Base-by-base conservation (phyloP, 441 rosid genomes). In the Corymbia calophylla region DNA sequence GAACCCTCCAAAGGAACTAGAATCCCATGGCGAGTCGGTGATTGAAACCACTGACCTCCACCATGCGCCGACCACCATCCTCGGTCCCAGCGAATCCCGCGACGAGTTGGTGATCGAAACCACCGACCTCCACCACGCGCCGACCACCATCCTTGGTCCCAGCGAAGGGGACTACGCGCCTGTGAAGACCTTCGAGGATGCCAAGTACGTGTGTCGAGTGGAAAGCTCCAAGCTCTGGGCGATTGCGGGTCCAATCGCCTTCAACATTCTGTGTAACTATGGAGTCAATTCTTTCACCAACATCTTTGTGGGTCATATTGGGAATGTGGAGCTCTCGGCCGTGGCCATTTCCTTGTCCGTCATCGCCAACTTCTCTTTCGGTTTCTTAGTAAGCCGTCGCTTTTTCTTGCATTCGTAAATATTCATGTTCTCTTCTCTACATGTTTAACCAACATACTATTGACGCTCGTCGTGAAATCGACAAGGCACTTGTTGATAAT, bases 201-300 rank as follows among this genome's bases (percentile, higher is more conserved):
- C 93, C 3, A 94, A 94, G 68, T 53, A 89, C 48, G 91, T 96
- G 18, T 94, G 93, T 86, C 56, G 87, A 27, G 53, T 93, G 49
- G 99, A 97, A 89, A 90, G 97, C 0, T 87, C 91, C 1, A 97
- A 94, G 93, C 89, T 97, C 23, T 96, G 99, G 99, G 89, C 88
- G 17, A 97, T 97, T 58, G 99, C 98, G 62, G 95, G 95, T 31
- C 99, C 99, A 3, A 97, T 97, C 70, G 98, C 97, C 4, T 97
- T 97, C 93, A 97, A 96, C 86, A 95, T 96, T 88, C 91, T 96
- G 70, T 96, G 99, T 88, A 95, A 95, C 88, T 97, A 97, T 88
- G 99, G 97, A 32, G 90, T 95, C n/a, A 97, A 96, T 81, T 97
- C 98, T 2, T 95, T 96, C 87, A 97, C 99, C 32, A 97, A 95